These are phyloP conservation scores for Fraxinus xanthoxyloides DNA, from an alignment of 305 asterid species.

Conservation along the genomic window DNA sequence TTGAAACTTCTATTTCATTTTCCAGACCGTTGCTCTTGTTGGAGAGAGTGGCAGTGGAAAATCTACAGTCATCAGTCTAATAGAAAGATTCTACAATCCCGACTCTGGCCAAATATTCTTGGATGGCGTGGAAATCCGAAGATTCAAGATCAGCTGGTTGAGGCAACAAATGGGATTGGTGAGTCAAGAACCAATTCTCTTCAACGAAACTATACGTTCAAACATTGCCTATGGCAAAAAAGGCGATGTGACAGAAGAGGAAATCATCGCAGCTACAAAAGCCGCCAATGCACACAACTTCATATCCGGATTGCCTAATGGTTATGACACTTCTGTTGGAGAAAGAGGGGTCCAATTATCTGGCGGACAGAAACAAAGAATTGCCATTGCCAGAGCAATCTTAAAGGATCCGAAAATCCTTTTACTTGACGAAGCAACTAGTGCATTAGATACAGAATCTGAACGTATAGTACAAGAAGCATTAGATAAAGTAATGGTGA, in stretches of 20 bases:
- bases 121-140: conserved; percentile 49
- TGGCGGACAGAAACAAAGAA: conserved; percentile 54
- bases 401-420: conserved; percentile 45
- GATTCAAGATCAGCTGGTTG: conserved; percentile 58
- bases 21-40: conserved; percentile 63
- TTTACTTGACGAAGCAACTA: conserved; percentile 55
- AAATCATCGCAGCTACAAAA: conserved; percentile 40
- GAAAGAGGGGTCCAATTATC: conserved; percentile 55
- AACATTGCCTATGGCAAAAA: conserved; percentile 49
- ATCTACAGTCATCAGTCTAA: conserved; percentile 64
- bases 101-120: conserved; percentile 47
- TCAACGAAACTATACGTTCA: conserved; percentile 50
- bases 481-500: conserved; percentile 41
- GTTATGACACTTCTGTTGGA: conserved; percentile 48
- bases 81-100: conserved; percentile 71
- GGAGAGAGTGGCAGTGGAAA: conserved; percentile 89
- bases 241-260: conserved; percentile 41
- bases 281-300: conserved; percentile 50
- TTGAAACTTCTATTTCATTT: not conserved
- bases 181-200: conserved; percentile 73
- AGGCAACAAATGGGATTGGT: conserved; percentile 81
- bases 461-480: conserved; percentile 53
- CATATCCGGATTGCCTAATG: conserved; percentile 46
- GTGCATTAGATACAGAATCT: conserved; percentile 53
- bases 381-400: conserved; percentile 50